Base-by-base conservation (phyloP, 1,284 basidiomycete genomes). In the Porodaedalea pini region DNA sequence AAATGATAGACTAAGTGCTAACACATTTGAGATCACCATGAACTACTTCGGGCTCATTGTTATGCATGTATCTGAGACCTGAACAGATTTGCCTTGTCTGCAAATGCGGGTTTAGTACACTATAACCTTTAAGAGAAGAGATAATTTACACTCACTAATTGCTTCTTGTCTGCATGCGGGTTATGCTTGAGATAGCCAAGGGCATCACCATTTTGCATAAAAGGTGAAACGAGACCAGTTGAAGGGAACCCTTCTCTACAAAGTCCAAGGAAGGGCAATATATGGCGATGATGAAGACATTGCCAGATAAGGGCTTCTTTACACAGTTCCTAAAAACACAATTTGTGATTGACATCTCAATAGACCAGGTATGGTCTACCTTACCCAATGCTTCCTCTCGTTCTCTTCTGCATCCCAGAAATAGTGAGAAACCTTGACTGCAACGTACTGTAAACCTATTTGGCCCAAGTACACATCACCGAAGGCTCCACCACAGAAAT, bases 181-280 rank as follows among this genome's bases (percentile, higher is more conserved):
- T 54, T 32, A 7, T 27, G 21, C 29, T 43, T 21, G 13, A 54
- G 15, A 32, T 45, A 54, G 8, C 19, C 4, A 1, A 47, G 10
- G 2, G 31, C 7, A 36, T 44, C 19, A 6, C 53, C 53, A 21
- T 54, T 54, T 3, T 45, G 21, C 53, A 54, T 54, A 19, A 40
- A 54, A 34, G 53, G 53, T n/a, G 53, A 45, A n/a, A 54, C 43
- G 10, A 54, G 23, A n/a, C 40, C 53, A 13, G 17, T n/a, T 2
- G 25, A 29, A 5, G 41, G 21, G 29, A 54, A 47, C 7, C 5
- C 17, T n/a, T 47, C 53, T 7, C 17, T 47, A 31, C 53, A 54
- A 19, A 54, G 25, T 10, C 53, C 53, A 15, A 54, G 40, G 31
- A 54, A 54, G 4, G 40, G 25, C 19, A 54, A 29, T 2, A 54